Percentiles rank a stretch among this genome's conserved stretches.
These are phyloP conservation scores for Yamadazyma sp. DNA, from an alignment of 805 yeast species.

Conservation along the genomic window DNA sequence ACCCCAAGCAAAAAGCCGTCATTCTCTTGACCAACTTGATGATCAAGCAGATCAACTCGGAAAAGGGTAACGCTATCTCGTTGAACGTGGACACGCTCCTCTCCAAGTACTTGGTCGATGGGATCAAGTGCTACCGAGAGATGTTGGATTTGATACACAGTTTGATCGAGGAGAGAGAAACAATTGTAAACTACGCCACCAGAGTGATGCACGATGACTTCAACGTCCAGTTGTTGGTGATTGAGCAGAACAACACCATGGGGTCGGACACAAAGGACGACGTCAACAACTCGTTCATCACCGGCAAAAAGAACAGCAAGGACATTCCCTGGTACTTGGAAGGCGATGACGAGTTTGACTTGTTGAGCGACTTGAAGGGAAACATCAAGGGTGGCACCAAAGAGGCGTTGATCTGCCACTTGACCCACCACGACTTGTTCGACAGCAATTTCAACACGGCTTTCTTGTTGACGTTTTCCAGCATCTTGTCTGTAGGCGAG, in stretches of 20 bases:
- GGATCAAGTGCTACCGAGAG: conserved; percentile 33
- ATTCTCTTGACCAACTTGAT: conserved; percentile 47
- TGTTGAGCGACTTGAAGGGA: conserved; percentile 63
- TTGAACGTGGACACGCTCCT: conserved; percentile 41
- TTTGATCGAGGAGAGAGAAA: conserved; percentile 68
- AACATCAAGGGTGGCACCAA: conserved; percentile 80
- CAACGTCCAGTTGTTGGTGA: conserved; percentile 55
- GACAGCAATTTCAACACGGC: conserved; percentile 67
- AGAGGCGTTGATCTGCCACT: conserved; percentile 73
- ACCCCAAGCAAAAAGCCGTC: conserved; percentile 51
- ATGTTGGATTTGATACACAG: conserved; percentile 48
- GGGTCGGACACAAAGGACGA: conserved; percentile 37
- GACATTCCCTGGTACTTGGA: conserved; percentile 72
- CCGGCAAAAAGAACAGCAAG: conserved; percentile 32
- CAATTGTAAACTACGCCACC: conserved; percentile 68
- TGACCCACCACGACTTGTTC: conserved; percentile 68
- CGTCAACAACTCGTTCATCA: conserved; percentile 12
- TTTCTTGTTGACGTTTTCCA: conserved; percentile 71
- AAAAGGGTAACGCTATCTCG: conserved; percentile 33
- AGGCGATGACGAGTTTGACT: conserved; percentile 60
- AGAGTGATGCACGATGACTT: conserved; percentile 76
- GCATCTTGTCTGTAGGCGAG: conserved; percentile 68
- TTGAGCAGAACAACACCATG: conserved; percentile 44
- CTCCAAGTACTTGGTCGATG: conserved; percentile 36
- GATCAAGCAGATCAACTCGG: conserved; percentile 42